phyloP scores from a whole-genome alignment of 78 protist species.

The Pigoraptor vietnamica region DNA sequence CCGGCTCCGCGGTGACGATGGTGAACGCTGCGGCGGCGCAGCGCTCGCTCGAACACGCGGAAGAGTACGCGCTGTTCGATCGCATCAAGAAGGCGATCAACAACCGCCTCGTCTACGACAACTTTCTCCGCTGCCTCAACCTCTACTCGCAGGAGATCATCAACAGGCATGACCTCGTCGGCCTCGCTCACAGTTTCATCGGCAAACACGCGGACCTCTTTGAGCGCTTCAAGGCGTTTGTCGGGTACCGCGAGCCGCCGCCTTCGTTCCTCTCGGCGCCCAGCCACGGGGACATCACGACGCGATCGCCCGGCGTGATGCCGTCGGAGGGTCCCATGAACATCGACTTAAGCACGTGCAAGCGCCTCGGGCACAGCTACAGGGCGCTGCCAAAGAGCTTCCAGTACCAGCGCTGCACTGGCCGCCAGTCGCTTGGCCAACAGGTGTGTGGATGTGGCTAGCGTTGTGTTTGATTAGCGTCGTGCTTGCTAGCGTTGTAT shows the following conservation, averaged over 20 bases:
- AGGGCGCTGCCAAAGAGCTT: conserved; percentile 61
- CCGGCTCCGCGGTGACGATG: background rate
- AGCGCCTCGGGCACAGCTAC: conserved; percentile 60
- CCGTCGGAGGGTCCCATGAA: background rate
- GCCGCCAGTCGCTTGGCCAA: conserved; percentile 1
- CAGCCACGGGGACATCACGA: background rate
- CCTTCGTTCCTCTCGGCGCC: background rate
- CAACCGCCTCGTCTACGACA: conserved; percentile 43
- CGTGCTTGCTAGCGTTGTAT: too few relatives aligned
- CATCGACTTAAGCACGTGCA: conserved; percentile 51
- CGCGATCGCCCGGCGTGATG: background rate
- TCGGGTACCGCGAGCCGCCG: conserved; percentile 21
- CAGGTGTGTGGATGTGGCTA: background rate
- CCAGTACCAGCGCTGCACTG: conserved; percentile 7
- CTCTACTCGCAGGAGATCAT: conserved; percentile 59
- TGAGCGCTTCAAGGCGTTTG: conserved; percentile 53
- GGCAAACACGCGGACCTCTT: conserved; percentile 33
- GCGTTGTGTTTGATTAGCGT: background rate
- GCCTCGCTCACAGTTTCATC: conserved; percentile 54
- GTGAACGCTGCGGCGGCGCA: background rate
- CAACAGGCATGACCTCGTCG: conserved; percentile 49
- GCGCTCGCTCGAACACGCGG: background rate
- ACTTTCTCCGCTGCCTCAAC: conserved; percentile 72
- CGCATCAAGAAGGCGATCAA: conserved; percentile 2
- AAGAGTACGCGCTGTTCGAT: conserved; percentile 34